Evolutionary conservation across 1,139 yeast genomes (phyloP).

Genomic region (Tardiomyces depauwii): DNA sequence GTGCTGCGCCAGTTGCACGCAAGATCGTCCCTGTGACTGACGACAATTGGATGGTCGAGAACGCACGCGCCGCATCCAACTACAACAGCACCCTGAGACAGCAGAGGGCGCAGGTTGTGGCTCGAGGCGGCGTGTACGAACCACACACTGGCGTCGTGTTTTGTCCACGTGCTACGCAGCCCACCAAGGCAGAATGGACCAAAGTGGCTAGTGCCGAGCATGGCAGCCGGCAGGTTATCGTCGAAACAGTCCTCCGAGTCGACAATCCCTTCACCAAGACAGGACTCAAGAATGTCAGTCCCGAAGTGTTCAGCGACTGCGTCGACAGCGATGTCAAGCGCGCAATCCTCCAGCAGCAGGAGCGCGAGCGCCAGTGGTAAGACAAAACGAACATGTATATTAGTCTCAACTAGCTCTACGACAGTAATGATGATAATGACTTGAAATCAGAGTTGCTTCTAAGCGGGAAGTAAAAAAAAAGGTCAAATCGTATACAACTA

Average conservation of each 20-base stretch:
- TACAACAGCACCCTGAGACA: conserved; percentile 54
- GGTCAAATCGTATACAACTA: no score
- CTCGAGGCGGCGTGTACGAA: conserved; percentile 55
- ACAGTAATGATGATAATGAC: no score
- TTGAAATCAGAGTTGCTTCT: no score
- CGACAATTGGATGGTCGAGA: conserved; percentile 79
- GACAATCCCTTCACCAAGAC: conserved; percentile 33
- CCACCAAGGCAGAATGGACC: conserved; percentile 34
- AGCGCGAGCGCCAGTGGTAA: conserved; percentile 32
- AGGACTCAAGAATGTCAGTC: conserved; percentile 51
- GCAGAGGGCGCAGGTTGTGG: conserved; percentile 44
- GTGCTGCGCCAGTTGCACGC: conserved; percentile 18
- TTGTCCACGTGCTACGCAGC: conserved; percentile 68
- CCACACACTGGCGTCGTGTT: conserved; percentile 72
- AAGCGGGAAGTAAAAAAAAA: neutral
- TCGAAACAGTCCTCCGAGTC: conserved; percentile 38
- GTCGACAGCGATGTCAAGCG: conserved; percentile 43
- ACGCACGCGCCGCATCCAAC: conserved; percentile 63
- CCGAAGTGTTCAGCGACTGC: conserved; percentile 41
- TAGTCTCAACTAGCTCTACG: no score
- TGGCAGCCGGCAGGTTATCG: conserved; percentile 26
- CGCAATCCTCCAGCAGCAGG: conserved; percentile 60
- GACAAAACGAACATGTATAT: neutral
- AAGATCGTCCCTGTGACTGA: conserved; percentile 32
- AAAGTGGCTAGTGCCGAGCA: conserved; percentile 21